phyloP scores from a whole-genome alignment of 73 alveolate genomes.

The Paramecium sexaurelia region DNA sequence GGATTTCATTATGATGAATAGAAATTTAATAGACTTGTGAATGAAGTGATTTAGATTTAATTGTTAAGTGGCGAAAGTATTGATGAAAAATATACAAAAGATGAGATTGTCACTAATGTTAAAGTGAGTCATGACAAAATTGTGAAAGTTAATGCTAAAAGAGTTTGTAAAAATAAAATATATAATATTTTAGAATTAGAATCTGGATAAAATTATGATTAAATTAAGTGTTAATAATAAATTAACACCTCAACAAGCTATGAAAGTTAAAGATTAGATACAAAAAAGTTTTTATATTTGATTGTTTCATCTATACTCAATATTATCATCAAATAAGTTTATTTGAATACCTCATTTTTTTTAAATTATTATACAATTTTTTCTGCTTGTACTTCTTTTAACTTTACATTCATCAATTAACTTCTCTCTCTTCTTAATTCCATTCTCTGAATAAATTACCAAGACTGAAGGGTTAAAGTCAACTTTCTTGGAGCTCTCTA shows the following conservation, averaged over 20 bases:
- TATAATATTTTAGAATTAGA: background rate
- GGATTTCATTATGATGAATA: slow-evolving; percentile 23
- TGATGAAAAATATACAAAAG: background rate
- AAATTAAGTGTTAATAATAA: background rate
- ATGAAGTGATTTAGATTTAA: background rate
- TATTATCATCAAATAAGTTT: background rate
- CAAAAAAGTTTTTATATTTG: background rate
- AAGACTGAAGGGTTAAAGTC: slow-evolving; percentile 26
- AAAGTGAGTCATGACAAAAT: slow-evolving; percentile 26
- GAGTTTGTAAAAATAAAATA: background rate
- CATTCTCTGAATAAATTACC: slow-evolving; percentile 14
- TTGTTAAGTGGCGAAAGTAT: background rate
- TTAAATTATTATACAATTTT: background rate
- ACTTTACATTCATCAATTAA: background rate
- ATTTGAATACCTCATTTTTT: background rate
- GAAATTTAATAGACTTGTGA: background rate
- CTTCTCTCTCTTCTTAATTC: background rate
- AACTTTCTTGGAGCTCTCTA: background rate
- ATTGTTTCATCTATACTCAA: background rate
- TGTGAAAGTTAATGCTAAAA: background rate
- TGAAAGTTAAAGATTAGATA: background rate
- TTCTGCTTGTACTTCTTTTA: background rate
- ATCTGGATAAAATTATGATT: background rate
- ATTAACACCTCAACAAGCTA: background rate
- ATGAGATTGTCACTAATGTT: background rate